These are phyloP conservation scores for Mycena olivaceomarginata DNA, from an alignment of 768 basidiomycete genomes.

Conservation along the genomic window DNA sequence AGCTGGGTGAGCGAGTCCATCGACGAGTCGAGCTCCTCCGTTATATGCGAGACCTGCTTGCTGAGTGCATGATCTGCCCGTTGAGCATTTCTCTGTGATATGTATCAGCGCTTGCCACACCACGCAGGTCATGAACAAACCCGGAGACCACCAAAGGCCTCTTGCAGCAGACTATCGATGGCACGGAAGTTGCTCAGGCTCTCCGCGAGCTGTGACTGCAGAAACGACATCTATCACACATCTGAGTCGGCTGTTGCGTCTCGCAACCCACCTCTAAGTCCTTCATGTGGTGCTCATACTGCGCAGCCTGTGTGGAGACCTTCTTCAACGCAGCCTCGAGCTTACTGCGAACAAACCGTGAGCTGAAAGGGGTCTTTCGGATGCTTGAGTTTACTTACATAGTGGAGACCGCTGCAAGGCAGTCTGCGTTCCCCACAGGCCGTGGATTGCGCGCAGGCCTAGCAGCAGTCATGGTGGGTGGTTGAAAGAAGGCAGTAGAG, in stretches of 20 bases:
- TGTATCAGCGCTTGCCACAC: not conserved
- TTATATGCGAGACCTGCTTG: constrained; percentile 78
- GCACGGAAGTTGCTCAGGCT: constrained; percentile 85
- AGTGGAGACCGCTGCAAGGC: constrained; percentile 42
- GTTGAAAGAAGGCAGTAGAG: not conserved
- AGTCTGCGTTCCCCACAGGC: constrained; percentile 22
- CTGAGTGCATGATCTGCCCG: constrained; percentile 76
- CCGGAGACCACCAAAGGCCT: constrained; percentile 76
- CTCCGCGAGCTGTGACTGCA: constrained; percentile 79
- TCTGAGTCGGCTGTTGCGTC: not conserved
- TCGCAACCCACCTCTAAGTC: constrained; percentile 70
- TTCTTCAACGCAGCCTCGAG: constrained; percentile 69
- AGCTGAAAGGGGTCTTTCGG: not conserved
- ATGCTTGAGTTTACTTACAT: constrained; percentile 1
- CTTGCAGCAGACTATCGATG: constrained; percentile 81
- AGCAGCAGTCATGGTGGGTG: constrained; percentile 34
- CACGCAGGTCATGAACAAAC: constrained; percentile 58
- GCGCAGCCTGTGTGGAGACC: constrained; percentile 66
- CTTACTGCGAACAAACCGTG: constrained; percentile 54
- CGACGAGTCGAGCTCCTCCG: constrained; percentile 76
- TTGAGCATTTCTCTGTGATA: constrained; percentile 71
- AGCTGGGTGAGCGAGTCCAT: constrained; percentile 75
- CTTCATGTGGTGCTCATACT: constrained; percentile 76
- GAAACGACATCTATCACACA: constrained; percentile 11
- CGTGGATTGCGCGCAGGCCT: constrained; percentile 20